Evolutionary conservation across 2,329 filamentous ascomycete genomes (phyloP).

Genomic region (Fusarium aywerte): DNA sequence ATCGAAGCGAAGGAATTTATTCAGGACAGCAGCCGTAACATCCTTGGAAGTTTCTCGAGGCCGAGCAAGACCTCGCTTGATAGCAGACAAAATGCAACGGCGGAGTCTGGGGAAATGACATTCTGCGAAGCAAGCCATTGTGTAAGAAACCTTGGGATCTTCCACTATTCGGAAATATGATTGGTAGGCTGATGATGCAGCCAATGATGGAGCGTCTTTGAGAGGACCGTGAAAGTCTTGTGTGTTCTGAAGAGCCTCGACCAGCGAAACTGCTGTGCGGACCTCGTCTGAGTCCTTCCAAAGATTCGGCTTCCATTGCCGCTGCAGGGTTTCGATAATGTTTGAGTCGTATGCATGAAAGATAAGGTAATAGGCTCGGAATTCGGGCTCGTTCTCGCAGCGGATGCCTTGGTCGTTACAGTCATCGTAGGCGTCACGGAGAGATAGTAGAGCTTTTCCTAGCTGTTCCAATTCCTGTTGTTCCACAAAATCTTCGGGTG

Average conservation of each 20-base stretch:
- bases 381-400: conserved; percentile 73
- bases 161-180: conserved; percentile 71
- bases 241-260: conserved; percentile 69
- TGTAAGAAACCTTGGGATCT: conserved; percentile 69
- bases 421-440: conserved; percentile 74
- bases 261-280: conserved; percentile 69
- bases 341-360: conserved; percentile 70
- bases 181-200: conserved; percentile 61
- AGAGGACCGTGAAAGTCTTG: conserved; percentile 68
- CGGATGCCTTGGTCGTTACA: conserved; percentile 66
- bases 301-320: conserved; percentile 65
- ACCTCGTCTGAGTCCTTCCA: conserved; percentile 67
- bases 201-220: conserved; percentile 59
- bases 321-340: conserved; percentile 63
- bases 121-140: conserved; percentile 76
- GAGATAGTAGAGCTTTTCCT: conserved; percentile 71
- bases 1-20: conserved; percentile 72
- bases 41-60: conserved; percentile 69
- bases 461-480: conserved; percentile 76
- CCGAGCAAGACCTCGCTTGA: conserved; percentile 66
- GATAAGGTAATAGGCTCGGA: conserved; percentile 72
- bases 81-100: conserved; percentile 65
- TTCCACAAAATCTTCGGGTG: conserved; percentile 70
- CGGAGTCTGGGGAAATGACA: conserved; percentile 73
- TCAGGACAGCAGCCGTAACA: conserved; percentile 66